Percentiles rank a stretch among this genome's conserved stretches.
phyloP scores from a whole-genome alignment of 1,284 basidiomycete genomes.

The Ceratobasidium sp. region DNA sequence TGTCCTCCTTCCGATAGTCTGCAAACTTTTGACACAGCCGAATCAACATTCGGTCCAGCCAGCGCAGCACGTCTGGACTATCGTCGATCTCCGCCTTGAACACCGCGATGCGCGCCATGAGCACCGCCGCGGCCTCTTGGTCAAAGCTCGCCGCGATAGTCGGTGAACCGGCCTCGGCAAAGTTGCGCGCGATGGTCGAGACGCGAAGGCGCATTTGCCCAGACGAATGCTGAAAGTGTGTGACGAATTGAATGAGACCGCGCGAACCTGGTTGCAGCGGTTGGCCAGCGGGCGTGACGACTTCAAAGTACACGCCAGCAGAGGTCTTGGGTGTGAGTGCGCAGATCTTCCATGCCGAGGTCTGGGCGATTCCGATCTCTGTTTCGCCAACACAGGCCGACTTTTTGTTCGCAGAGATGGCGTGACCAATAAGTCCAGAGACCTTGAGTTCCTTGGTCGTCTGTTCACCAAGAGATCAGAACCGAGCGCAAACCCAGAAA shows the following conservation, averaged over 20 bases:
- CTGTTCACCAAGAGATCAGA: constrained; percentile 54
- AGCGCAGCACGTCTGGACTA: constrained; percentile 93
- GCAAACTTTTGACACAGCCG: constrained; percentile 99
- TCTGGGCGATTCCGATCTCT: constrained; percentile 98
- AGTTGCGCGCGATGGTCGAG: constrained; percentile 95
- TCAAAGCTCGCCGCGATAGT: constrained; percentile 94
- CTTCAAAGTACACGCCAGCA: constrained; percentile 96
- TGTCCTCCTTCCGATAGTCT: constrained; percentile 98
- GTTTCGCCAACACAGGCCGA: constrained; percentile 97
- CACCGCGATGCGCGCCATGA: constrained; percentile 98
- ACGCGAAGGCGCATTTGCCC: constrained; percentile 94
- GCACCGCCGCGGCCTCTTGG: constrained; percentile 96
- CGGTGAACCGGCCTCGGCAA: constrained; percentile 95
- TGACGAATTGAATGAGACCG: constrained; percentile 97
- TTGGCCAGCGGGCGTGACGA: constrained; percentile 97
- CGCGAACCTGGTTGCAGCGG: constrained; percentile 89
- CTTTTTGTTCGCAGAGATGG: constrained; percentile 96
- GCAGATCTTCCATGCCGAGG: constrained; percentile 99
- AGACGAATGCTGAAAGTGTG: constrained; percentile 97
- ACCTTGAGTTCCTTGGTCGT: constrained; percentile 99
- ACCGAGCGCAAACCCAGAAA: constrained; percentile 1
- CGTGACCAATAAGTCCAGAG: constrained; percentile 96
- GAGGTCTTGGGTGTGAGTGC: constrained; percentile 87
- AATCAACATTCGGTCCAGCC: constrained; percentile 99
- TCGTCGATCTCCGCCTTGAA: constrained; percentile 99